These are phyloP conservation scores for Obba rivulosa DNA, from an alignment of 768 basidiomycete species.

Conservation along the genomic window DNA sequence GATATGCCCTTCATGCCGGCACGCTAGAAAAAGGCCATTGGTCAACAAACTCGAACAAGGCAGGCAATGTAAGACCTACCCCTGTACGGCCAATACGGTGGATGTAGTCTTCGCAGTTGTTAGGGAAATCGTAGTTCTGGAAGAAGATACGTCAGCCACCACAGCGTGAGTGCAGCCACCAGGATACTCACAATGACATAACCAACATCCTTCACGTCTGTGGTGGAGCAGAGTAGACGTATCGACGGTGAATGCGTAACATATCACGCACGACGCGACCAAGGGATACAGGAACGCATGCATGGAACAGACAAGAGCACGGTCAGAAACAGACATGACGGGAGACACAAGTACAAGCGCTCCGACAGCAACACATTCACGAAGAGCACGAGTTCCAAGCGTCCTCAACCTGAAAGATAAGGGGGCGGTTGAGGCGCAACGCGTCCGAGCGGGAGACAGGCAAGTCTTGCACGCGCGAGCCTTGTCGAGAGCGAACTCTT, in stretches of 20 bases:
- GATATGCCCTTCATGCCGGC: conserved; percentile 89
- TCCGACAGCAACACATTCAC: conserved; percentile 34
- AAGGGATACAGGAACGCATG: conserved; percentile 1
- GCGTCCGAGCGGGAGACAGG: conserved; percentile 51
- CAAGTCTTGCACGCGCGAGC: conserved; percentile 43
- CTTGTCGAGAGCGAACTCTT: conserved; percentile 34
- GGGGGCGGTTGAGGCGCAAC: conserved; percentile 31
- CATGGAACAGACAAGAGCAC: conserved; percentile 29
- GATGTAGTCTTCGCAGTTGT: conserved; percentile 97
- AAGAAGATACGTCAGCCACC: conserved; percentile 1
- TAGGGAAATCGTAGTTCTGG: conserved; percentile 96
- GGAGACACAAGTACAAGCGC: conserved; percentile 42
- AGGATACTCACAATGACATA: conserved; percentile 81
- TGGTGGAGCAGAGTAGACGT: conserved; percentile 28
- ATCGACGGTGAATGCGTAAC: conserved; percentile 20
- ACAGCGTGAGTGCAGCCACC: not conserved
- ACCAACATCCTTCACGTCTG: conserved; percentile 99
- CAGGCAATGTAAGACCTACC: conserved; percentile 31
- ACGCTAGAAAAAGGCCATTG: conserved; percentile 43
- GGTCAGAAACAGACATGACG: conserved; percentile 40
- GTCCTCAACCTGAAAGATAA: conserved; percentile 29
- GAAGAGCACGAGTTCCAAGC: conserved; percentile 33
- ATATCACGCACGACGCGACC: conserved; percentile 16
- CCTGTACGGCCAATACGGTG: conserved; percentile 99
- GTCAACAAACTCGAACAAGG: too few relatives aligned